Percentiles rank a stretch among this genome's conserved stretches.
Evolutionary conservation across 352 stramenopile species (phyloP).

Genomic region (Phytophthora podocarpi): DNA sequence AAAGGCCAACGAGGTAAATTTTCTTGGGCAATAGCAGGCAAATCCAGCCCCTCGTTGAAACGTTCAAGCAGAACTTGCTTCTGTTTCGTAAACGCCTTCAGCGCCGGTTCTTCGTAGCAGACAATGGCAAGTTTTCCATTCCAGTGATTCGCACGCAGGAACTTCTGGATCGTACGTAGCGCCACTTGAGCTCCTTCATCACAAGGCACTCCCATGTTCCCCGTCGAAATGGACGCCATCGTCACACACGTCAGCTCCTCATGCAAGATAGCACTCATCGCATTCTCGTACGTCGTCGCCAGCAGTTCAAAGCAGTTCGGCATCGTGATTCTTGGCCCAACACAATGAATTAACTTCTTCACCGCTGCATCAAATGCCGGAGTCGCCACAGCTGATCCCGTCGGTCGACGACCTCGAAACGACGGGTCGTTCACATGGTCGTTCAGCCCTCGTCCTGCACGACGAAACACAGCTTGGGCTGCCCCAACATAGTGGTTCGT

Average conservation of each 20-base stretch:
- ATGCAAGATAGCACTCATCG: conserved; percentile 40
- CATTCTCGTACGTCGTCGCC: conserved; percentile 40
- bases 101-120: conserved; percentile 49
- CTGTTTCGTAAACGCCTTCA: conserved; percentile 41
- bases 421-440: conserved; percentile 28
- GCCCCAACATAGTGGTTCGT: conserved; percentile 35
- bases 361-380: conserved; percentile 60
- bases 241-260: conserved; percentile 58
- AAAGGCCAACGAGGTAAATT: too few species aligned
- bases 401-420: conserved; percentile 21
- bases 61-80: conserved; percentile 26
- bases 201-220: conserved; percentile 53
- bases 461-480: conserved; percentile 37
- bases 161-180: conserved; percentile 60
- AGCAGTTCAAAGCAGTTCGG: conserved; percentile 26
- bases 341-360: conserved; percentile 61
- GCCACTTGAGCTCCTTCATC: conserved; percentile 42
- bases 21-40: conserved; percentile 10
- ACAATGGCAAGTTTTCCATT: conserved; percentile 54
- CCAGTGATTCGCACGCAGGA: conserved; percentile 52
- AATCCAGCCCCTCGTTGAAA: conserved; percentile 28
- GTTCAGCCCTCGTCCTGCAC: conserved; percentile 28
- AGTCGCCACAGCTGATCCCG: conserved; percentile 45
- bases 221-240: conserved; percentile 71
- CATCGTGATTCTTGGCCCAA: conserved; percentile 49